Conservation (phyloP, 352 stramenopile genomes). For the Globisporangium abappressorium region DNA sequence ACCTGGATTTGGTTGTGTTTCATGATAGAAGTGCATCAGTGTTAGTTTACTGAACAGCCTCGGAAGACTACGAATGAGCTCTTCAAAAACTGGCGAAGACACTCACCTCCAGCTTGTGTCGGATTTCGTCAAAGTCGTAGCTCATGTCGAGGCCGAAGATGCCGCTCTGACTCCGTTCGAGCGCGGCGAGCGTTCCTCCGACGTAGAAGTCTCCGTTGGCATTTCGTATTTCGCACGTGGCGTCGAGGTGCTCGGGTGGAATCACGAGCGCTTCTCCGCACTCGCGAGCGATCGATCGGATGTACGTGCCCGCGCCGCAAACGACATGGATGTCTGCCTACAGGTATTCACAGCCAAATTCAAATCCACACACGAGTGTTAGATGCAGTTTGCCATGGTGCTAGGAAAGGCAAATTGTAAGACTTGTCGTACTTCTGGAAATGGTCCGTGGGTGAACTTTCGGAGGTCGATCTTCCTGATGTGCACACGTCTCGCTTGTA, state of each 20-base stretch:
- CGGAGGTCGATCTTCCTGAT: conserved; percentile 62
- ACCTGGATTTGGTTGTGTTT: background rate
- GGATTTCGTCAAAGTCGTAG: conserved; percentile 53
- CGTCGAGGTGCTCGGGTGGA: conserved; percentile 24
- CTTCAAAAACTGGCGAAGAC: background rate
- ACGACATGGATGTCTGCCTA: conserved; percentile 50
- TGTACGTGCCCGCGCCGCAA: conserved; percentile 81
- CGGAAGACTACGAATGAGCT: background rate
- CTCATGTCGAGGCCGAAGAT: conserved; percentile 53
- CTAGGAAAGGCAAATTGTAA: background rate
- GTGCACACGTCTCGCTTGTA: conserved; percentile 56
- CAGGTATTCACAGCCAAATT: background rate
- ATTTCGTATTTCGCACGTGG: conserved; percentile 28
- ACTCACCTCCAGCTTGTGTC: conserved; percentile 35
- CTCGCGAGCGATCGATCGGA: conserved; percentile 84
- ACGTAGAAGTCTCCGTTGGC: conserved; percentile 35
- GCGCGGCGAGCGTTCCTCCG: conserved; percentile 59
- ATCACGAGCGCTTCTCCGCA: conserved; percentile 66
- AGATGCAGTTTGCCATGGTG: background rate
- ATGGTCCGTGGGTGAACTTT: conserved; percentile 46
- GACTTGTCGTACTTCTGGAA: conserved; percentile 48
- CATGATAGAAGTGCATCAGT: background rate
- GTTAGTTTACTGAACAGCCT: background rate
- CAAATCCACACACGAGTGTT: background rate
- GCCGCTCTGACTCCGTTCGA: conserved; percentile 65